phyloP scores from a whole-genome alignment of 441 rosid species.

The Bruguiera hainesii region DNA sequence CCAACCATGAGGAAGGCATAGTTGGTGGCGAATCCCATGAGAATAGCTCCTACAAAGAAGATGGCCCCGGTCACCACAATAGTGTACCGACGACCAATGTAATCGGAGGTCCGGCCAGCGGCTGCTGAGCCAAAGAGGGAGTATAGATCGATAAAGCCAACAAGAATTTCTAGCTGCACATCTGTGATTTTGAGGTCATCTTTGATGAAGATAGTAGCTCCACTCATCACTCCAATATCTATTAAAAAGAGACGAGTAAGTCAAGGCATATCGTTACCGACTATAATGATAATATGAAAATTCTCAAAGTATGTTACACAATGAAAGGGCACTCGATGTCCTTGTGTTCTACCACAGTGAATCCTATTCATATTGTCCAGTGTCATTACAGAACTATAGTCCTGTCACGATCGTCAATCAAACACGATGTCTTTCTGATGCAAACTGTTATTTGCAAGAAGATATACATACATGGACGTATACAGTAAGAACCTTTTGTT shows the following conservation, averaged over 20 bases:
- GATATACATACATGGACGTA: too few relatives aligned
- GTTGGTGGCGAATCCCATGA: conserved; percentile 82
- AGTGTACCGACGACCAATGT: conserved; percentile 83
- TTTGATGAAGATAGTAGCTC: conserved; percentile 57
- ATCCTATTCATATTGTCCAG: too few relatives aligned
- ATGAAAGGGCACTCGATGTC: too few relatives aligned
- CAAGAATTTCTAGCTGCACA: conserved; percentile 41
- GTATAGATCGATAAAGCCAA: conserved; percentile 57
- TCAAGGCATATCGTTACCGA: neutral
- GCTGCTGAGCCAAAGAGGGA: conserved; percentile 68
- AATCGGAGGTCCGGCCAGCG: conserved; percentile 81
- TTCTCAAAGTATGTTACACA: too few relatives aligned
- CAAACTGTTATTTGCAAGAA: neutral
- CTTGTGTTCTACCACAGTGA: too few relatives aligned
- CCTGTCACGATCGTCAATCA: too few relatives aligned
- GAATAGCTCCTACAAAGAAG: conserved; percentile 79
- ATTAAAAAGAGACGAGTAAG: neutral
- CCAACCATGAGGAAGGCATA: conserved; percentile 87
- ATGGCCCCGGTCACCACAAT: conserved; percentile 75
- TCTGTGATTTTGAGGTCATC: conserved; percentile 41
- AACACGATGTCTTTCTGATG: neutral
- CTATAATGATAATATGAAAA: too few relatives aligned
- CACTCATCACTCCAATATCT: conserved; percentile 76
- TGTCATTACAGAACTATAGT: too few relatives aligned
- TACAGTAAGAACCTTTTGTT: neutral